Conservation (phyloP, 2,329 filamentous ascomycete genomes). For the Cytospora piceae region DNA sequence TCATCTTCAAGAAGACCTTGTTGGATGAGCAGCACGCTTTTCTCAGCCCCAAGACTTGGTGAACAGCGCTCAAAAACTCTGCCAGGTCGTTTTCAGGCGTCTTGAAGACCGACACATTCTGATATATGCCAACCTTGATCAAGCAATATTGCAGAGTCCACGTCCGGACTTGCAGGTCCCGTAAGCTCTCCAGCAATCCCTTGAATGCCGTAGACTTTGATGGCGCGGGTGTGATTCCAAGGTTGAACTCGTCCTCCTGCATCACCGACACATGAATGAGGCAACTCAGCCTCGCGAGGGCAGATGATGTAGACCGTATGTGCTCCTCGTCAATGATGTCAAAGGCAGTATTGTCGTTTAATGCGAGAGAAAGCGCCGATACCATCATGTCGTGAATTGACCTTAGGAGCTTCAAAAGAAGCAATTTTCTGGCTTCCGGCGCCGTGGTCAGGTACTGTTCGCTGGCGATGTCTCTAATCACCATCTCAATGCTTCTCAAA, state of each 20-base stretch:
- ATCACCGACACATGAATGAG: slow-evolving; percentile 80
- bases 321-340: slow-evolving; percentile 85
- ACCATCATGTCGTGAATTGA: slow-evolving; percentile 77
- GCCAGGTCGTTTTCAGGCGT: slow-evolving; percentile 73
- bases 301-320: slow-evolving; percentile 71
- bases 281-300: slow-evolving; percentile 71
- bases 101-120: slow-evolving; percentile 67
- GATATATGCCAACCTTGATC: slow-evolving; percentile 73
- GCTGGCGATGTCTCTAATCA: slow-evolving; percentile 64
- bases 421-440: slow-evolving; percentile 66
- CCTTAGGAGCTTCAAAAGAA: slow-evolving; percentile 76
- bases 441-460: slow-evolving; percentile 67
- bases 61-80: slow-evolving; percentile 78
- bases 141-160: slow-evolving; percentile 89
- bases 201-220: slow-evolving; percentile 59
- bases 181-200: slow-evolving; percentile 68
- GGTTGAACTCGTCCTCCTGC: slow-evolving; percentile 82
- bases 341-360: slow-evolving; percentile 71
- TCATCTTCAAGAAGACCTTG: slow-evolving; percentile 85
- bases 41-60: slow-evolving; percentile 81
- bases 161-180: slow-evolving; percentile 83
- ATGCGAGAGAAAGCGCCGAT: slow-evolving; percentile 69
- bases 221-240: slow-evolving; percentile 70
- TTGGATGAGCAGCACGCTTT: slow-evolving; percentile 84
- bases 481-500: slow-evolving; percentile 81